These are phyloP conservation scores for Aspergillus pseudoterreus DNA, from an alignment of 2,329 filamentous ascomycete genomes.

Conservation along the genomic window DNA sequence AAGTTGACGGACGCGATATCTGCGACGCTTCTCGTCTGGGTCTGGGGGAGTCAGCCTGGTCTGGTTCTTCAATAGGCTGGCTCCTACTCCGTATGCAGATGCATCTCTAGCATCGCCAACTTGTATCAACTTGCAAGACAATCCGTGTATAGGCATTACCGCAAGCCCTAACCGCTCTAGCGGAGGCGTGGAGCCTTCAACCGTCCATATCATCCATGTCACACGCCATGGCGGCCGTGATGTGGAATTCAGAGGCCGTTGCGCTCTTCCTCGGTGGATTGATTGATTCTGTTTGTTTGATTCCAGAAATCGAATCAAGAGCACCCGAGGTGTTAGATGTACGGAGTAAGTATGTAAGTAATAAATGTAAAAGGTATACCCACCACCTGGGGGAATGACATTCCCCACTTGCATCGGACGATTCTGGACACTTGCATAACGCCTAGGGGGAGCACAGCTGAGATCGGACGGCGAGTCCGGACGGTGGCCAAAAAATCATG, in stretches of 20 bases:
- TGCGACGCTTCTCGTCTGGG: conserved; percentile 5
- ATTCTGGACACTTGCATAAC: conserved; percentile 23
- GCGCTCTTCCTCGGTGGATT: background rate
- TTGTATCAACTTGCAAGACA: background rate
- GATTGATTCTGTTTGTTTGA: background rate
- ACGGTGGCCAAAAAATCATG: conserved; percentile 10
- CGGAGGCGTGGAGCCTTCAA: conserved; percentile 7
- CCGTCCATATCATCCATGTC: conserved; percentile 6
- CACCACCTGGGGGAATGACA: background rate
- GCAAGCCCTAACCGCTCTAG: conserved; percentile 2
- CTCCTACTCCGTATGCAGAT: background rate
- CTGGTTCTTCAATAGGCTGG: background rate
- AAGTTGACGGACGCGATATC: background rate
- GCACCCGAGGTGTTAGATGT: too few species aligned
- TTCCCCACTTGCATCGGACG: conserved; percentile 13
- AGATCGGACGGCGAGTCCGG: conserved; percentile 22
- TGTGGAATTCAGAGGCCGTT: background rate
- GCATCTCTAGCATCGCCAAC: background rate
- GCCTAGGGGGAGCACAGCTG: conserved; percentile 18
- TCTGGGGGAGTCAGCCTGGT: background rate
- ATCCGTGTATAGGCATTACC: background rate
- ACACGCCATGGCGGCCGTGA: background rate
- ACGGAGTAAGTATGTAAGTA: background rate
- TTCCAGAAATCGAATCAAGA: too few species aligned
- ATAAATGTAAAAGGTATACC: background rate